Percentiles rank a stretch among this genome's conserved stretches.
Conservation (phyloP, 2,329 filamentous ascomycete genomes). For the Neofusicoccum ribis region DNA sequence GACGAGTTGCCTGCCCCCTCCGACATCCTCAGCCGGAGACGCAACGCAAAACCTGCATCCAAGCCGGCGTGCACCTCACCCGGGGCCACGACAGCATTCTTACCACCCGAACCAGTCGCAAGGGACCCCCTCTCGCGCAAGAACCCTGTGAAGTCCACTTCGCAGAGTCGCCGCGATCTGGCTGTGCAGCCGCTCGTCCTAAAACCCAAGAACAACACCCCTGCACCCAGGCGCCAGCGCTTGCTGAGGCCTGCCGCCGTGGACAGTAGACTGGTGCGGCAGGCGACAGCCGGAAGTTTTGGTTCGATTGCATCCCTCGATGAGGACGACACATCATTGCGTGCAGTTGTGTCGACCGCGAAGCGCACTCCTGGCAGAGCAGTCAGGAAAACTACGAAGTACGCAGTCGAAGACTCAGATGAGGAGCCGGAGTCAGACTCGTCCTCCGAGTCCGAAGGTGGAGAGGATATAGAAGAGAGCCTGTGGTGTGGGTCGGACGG, state of each 20-base stretch:
- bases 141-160: not conserved
- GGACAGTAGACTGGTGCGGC: constrained; percentile 27
- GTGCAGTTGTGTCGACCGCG: not conserved
- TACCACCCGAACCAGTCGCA: too few relatives aligned
- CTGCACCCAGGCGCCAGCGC: constrained; percentile 33
- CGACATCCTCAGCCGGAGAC: constrained; percentile 1
- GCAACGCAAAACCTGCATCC: not conserved
- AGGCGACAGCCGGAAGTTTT: constrained; percentile 23
- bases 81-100: not conserved
- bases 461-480: constrained; percentile 4
- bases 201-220: constrained; percentile 24
- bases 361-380: constrained; percentile 4
- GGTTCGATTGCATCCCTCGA: constrained; percentile 29
- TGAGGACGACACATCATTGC: not conserved
- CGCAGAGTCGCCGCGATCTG: not conserved
- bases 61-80: not conserved
- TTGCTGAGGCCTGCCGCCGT: constrained; percentile 34
- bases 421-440: not conserved
- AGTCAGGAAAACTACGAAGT: not conserved
- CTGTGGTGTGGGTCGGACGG: constrained; percentile 5
- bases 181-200: constrained; percentile 21
- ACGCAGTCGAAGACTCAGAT: constrained; percentile 7
- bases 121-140: not conserved
- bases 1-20: constrained; percentile 5
- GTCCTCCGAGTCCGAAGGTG: not conserved